A percentile compares a stretch with the other conserved stretches of the same genome.
phyloP scores from a whole-genome alignment of 2,329 filamentous ascomycete species.

The Xylariaceae sp. region DNA sequence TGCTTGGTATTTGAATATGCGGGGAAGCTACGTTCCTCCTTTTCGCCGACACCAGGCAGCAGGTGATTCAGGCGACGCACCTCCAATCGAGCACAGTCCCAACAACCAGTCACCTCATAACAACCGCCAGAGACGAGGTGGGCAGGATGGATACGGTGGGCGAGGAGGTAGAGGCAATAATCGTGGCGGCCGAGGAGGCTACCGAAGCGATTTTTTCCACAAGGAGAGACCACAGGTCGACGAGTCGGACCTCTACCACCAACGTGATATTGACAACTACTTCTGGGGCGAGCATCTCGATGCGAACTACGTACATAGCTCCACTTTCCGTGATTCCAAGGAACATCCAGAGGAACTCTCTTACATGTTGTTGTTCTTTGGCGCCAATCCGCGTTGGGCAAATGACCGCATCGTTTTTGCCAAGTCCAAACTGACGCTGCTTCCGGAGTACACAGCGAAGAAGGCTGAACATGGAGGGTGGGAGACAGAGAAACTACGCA shows the following conservation, averaged over 20 bases:
- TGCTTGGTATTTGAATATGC: slow-evolving; percentile 9
- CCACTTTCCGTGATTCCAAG: slow-evolving; percentile 32
- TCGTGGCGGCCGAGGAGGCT: slow-evolving; percentile 12
- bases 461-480: slow-evolving; percentile 32
- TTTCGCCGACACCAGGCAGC: slow-evolving; percentile 24
- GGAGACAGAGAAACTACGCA: slow-evolving; percentile 7
- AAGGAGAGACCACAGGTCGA: slow-evolving; percentile 20
- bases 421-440: slow-evolving; percentile 30
- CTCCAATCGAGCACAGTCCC: neutral
- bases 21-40: slow-evolving; percentile 26
- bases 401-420: slow-evolving; percentile 34
- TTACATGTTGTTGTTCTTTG: slow-evolving; percentile 30
- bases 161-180: slow-evolving; percentile 9
- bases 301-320: neutral
- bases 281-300: slow-evolving; percentile 18
- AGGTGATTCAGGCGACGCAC: slow-evolving; percentile 3
- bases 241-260: slow-evolving; percentile 20
- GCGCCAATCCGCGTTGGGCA: slow-evolving; percentile 34
- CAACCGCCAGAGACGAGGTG: neutral
- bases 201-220: slow-evolving; percentile 19
- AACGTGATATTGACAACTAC: slow-evolving; percentile 28
- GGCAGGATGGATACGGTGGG: slow-evolving; percentile 4
- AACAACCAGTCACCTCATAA: neutral
- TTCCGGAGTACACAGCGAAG: slow-evolving; percentile 34
- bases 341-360: slow-evolving; percentile 26